Base-by-base conservation (phyloP, 495 filamentous ascomycete genomes). In the Penicillium paxilli region DNA sequence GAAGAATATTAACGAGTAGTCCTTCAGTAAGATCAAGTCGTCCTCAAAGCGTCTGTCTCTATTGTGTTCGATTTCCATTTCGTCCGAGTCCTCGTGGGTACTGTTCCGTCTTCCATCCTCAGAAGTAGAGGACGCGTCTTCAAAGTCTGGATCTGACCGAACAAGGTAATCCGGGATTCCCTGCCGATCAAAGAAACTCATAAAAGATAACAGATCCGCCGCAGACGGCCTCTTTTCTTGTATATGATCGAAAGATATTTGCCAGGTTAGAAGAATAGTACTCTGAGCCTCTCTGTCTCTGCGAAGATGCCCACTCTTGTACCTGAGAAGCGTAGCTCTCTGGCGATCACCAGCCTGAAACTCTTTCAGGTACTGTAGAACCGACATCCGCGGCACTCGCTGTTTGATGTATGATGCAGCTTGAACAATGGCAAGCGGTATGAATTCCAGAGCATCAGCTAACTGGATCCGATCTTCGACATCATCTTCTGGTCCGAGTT, bases 351-450 rank as follows among this genome's bases (percentile, higher is more conserved):
- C 51, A 20, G 30, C 26, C 22, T 37, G 60, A 48, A 77, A 75
- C n/a, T 68, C 51, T 37, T 67, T 32, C 0, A 79, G 54, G 52
- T 82, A 80, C 44, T 67, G 50, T 28, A 52, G 32, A 44, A 72
- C 54, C 11, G 61, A 64, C 30, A 16, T 47, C 6, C 69, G 51
- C 7, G 63, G 65, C 26, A 45, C 49, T 23, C 58, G 52, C 24
- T 64, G 5, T 6, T 21, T 32, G 24, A 52, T 52, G 28, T 24
- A 52, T 12, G 16, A 19, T 1, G 50, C 50, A 2, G 50, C 38
- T 20, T 52, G 41, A 14, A 37, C 23, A 6, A 52, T 52, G 10
- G 50, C 50, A n/a, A 52, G 50, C 8, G 50, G 50, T 26, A 52
- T 46, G 9, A 35, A 37, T 16, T 45, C 50, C 20, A 52, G 41